Conservation (phyloP, 2,329 filamentous ascomycete species). For the Phialophora macrospora region DNA sequence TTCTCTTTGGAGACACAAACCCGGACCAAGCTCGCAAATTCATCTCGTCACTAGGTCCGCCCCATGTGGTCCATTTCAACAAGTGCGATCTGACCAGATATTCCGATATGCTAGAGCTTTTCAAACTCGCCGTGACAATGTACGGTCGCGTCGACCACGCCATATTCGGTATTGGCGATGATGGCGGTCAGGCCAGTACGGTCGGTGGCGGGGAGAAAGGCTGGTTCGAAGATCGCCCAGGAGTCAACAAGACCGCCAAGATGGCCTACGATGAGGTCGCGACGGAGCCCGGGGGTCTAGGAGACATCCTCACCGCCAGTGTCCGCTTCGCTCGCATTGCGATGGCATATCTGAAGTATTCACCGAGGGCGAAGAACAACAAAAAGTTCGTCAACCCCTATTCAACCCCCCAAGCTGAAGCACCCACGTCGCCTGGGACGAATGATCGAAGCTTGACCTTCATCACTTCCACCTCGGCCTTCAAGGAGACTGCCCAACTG, state of each 20-base stretch:
- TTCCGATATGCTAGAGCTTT: slow-evolving; percentile 53
- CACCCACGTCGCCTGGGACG: slow-evolving; percentile 26
- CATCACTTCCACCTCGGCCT: slow-evolving; percentile 55
- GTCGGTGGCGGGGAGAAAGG: slow-evolving; percentile 33
- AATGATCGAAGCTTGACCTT: slow-evolving; percentile 52
- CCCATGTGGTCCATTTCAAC: slow-evolving; percentile 45
- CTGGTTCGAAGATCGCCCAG: slow-evolving; percentile 33
- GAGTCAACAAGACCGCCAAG: slow-evolving; percentile 40
- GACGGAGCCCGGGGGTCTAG: slow-evolving; percentile 35
- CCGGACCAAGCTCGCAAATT: slow-evolving; percentile 41
- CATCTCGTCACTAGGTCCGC: slow-evolving; percentile 31
- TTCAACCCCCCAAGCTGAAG: slow-evolving; percentile 20
- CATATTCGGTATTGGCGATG: slow-evolving; percentile 42
- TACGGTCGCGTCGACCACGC: slow-evolving; percentile 57
- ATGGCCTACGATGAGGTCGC: slow-evolving; percentile 52
- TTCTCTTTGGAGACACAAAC: slow-evolving; percentile 52
- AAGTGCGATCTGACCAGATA: slow-evolving; percentile 53
- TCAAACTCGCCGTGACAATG: slow-evolving; percentile 52
- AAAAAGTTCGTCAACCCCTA: slow-evolving; percentile 31
- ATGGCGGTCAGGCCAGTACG: slow-evolving; percentile 32
- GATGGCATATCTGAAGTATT: slow-evolving; percentile 55
- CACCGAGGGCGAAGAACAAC: slow-evolving; percentile 28
- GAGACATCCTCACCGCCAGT: slow-evolving; percentile 55
- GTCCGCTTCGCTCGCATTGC: slow-evolving; percentile 57
- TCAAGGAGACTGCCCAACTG: slow-evolving; percentile 55